Evolutionary conservation across 108 stramenopile species (phyloP).

Genomic region (Thalassiosira profunda): DNA sequence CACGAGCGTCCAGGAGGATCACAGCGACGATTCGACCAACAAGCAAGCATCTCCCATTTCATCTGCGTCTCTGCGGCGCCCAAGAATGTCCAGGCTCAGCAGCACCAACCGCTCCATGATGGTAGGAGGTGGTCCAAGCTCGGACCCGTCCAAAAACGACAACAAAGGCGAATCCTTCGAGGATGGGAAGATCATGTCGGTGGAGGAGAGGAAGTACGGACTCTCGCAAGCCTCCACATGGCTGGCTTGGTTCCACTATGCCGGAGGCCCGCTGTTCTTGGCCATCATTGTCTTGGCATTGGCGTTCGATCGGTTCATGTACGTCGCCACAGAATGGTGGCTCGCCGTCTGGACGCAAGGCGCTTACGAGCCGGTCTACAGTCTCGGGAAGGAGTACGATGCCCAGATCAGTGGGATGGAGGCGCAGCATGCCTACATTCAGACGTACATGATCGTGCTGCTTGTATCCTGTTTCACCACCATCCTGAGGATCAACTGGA

Average conservation of each 20-base stretch:
- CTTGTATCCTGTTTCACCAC: slow-evolving; percentile 56
- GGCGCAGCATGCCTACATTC: slow-evolving; percentile 71
- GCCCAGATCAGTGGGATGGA: slow-evolving; percentile 66
- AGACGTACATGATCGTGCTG: slow-evolving; percentile 61
- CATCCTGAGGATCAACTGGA: slow-evolving; percentile 62
- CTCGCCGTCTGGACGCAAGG: slow-evolving; percentile 82
- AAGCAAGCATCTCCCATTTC: too few species aligned
- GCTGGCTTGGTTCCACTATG: slow-evolving; percentile 83
- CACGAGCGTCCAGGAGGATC: slow-evolving; percentile 74
- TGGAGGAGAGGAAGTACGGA: slow-evolving; percentile 82
- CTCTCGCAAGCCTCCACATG: slow-evolving; percentile 68
- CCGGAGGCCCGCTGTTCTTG: slow-evolving; percentile 74
- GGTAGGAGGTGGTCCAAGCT: too few species aligned
- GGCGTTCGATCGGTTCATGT: slow-evolving; percentile 74
- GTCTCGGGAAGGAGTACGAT: slow-evolving; percentile 60
- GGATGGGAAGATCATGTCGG: slow-evolving; percentile 82
- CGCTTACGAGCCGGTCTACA: slow-evolving; percentile 35
- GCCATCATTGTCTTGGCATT: slow-evolving; percentile 53
- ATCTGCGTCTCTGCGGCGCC: too few species aligned
- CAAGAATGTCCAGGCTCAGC: too few species aligned
- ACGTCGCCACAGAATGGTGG: slow-evolving; percentile 88
- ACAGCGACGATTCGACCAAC: neutral
- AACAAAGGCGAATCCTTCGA: slow-evolving; percentile 12
- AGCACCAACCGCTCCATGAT: slow-evolving; percentile 15
- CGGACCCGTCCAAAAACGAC: too few species aligned